Evolutionary conservation across 805 yeast genomes (phyloP).

Genomic region (Monosporozyma yasuniensis): DNA sequence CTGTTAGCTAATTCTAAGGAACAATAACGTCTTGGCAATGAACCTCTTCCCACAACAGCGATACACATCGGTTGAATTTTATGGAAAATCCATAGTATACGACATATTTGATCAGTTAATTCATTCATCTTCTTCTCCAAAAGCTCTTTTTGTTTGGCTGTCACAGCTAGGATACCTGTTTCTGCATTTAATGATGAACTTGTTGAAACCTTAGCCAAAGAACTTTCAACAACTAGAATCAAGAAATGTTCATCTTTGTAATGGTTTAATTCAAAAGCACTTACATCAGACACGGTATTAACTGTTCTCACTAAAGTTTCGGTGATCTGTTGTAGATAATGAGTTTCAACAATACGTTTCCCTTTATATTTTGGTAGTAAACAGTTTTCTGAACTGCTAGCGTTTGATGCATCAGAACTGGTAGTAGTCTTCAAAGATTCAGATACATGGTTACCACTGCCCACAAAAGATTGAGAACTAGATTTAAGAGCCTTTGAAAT

Average conservation of each 20-base stretch:
- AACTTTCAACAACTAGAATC: slow-evolving; percentile 75
- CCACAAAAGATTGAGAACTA: background rate
- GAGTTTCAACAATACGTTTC: slow-evolving; percentile 33
- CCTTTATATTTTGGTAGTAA: background rate
- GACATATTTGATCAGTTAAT: slow-evolving; percentile 28
- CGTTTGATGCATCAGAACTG: background rate
- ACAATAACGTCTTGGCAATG: slow-evolving; percentile 65
- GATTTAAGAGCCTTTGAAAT: slow-evolving; percentile 13
- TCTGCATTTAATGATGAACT: background rate
- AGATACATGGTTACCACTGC: background rate
- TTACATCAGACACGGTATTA: slow-evolving; percentile 75
- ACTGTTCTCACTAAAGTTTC: slow-evolving; percentile 77
- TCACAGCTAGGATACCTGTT: slow-evolving; percentile 1
- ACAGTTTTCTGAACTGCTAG: background rate
- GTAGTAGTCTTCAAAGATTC: background rate
- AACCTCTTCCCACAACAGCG: slow-evolving; percentile 66
- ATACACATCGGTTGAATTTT: slow-evolving; percentile 74
- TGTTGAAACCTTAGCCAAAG: slow-evolving; percentile 31
- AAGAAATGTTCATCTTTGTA: slow-evolving; percentile 63
- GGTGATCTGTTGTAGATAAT: slow-evolving; percentile 79
- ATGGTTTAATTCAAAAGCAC: slow-evolving; percentile 62
- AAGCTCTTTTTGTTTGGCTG: slow-evolving; percentile 13
- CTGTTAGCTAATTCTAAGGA: slow-evolving; percentile 87
- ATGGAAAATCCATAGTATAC: slow-evolving; percentile 44
- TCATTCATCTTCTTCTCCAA: slow-evolving; percentile 26